These are phyloP conservation scores for Ascosphaera pollenicola DNA, from an alignment of 2,329 filamentous ascomycete genomes.

Conservation along the genomic window DNA sequence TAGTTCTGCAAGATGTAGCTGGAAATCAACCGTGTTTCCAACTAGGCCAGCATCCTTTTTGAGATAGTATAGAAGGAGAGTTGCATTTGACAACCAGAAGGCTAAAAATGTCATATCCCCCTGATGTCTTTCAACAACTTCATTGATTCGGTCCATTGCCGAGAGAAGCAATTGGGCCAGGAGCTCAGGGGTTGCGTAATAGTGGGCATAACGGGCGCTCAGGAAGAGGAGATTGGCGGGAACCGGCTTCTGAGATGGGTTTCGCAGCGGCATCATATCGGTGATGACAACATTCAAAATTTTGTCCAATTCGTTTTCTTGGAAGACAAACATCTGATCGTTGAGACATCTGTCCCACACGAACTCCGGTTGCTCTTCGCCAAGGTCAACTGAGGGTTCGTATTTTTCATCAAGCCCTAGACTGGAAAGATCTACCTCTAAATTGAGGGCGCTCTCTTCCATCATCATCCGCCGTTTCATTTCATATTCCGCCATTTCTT, in stretches of 20 bases:
- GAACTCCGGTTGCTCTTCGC: conserved; percentile 82
- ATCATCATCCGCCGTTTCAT: conserved; percentile 84
- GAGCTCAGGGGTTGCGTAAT: conserved; percentile 74
- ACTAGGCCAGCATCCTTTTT: conserved; percentile 79
- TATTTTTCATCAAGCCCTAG: conserved; percentile 89
- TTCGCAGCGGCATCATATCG: conserved; percentile 91
- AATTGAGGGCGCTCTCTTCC: conserved; percentile 93
- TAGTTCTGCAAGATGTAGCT: conserved; percentile 77
- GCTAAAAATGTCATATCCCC: conserved; percentile 99
- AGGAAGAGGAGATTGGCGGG: conserved; percentile 95
- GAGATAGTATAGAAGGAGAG: conserved; percentile 81
- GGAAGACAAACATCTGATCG: conserved; percentile 99
- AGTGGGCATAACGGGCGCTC: conserved; percentile 87
- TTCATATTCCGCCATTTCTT: conserved; percentile 92
- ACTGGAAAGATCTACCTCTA: conserved; percentile 91
- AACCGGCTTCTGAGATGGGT: conserved; percentile 90
- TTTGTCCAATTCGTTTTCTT: conserved; percentile 73
- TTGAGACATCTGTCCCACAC: conserved; percentile 87
- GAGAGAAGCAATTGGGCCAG: conserved; percentile 59
- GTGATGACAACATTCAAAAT: conserved; percentile 94
- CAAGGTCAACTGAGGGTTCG: conserved; percentile 52
- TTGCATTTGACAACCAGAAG: conserved; percentile 98
- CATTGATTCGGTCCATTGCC: conserved; percentile 91
- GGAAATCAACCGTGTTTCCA: conserved; percentile 65
- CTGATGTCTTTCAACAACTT: conserved; percentile 82